Conservation (phyloP, 176 grass and related monocot species). For the Saccharum officinarum region DNA sequence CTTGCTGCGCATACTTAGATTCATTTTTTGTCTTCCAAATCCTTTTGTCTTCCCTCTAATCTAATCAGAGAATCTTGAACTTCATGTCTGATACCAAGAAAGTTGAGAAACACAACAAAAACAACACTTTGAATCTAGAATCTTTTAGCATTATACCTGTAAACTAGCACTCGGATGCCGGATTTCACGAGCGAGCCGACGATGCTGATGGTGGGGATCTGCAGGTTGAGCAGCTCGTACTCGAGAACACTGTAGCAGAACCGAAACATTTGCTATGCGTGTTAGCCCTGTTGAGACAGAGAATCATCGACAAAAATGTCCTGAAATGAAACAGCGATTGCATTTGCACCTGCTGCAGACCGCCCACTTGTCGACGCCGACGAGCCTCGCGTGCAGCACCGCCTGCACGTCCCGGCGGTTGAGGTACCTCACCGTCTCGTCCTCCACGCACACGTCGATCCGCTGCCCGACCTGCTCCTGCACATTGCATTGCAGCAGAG, state of each 20-base stretch:
- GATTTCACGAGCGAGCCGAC: slow-evolving; percentile 77
- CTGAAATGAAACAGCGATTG: neutral
- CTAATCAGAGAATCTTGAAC: slow-evolving; percentile 4
- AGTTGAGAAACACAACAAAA: neutral
- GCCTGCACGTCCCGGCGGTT: slow-evolving; percentile 88
- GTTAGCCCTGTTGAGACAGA: neutral
- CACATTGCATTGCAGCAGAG: too few relatives aligned
- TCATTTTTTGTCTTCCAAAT: neutral
- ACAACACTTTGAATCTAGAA: too few relatives aligned
- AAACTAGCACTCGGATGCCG: slow-evolving; percentile 77
- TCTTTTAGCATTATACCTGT: slow-evolving; percentile 61
- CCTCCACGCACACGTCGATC: slow-evolving; percentile 95
- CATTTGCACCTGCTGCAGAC: slow-evolving; percentile 78
- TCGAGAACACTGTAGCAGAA: slow-evolving; percentile 71
- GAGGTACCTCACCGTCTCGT: slow-evolving; percentile 91
- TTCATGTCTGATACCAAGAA: neutral
- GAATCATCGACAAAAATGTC: neutral
- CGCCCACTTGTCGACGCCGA: slow-evolving; percentile 70
- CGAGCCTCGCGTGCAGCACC: slow-evolving; percentile 67
- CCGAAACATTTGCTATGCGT: neutral
- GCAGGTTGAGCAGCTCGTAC: slow-evolving; percentile 90
- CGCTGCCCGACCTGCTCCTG: slow-evolving; percentile 56
- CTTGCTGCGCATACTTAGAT: neutral
- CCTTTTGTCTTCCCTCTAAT: neutral
- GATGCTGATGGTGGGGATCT: slow-evolving; percentile 76